Base-by-base conservation (phyloP, 345 rosid genomes). In the Physaria fendleri region DNA sequence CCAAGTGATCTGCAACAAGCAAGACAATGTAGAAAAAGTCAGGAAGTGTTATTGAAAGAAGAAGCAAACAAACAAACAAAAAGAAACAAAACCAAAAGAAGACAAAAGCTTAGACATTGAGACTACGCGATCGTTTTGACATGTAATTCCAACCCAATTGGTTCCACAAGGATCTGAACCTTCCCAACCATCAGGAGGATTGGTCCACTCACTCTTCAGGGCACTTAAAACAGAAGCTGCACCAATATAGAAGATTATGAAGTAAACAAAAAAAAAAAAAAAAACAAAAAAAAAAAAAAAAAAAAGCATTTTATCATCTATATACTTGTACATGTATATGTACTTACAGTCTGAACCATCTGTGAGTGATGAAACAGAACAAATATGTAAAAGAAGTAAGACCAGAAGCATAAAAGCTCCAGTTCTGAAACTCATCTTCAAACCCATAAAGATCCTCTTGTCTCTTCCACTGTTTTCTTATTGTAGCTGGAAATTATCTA, bases 81-180 rank as follows among this genome's bases (percentile, higher is more conserved):
- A 5, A 39, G 30, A 37, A 5, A 14, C 14, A 16, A 47, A n/a
- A n/a, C n/a, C n/a, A n/a, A n/a, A n/a, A n/a, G n/a, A n/a, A n/a
- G n/a, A n/a, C n/a, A n/a, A n/a, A n/a, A n/a, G n/a, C n/a, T n/a
- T n/a, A n/a, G n/a, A 88, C 97, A 90, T 72, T 55, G 83, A 74
- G 9, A 65, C 73, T 24, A 90, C 72, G 0, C 86, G 87, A 8
- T 78, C 24, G 56, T 48, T 14, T 40, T 12, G 33, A 73, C 98
- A 91, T 12, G 8, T 18, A 56, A 88, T 79, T 46, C 98, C 98
- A 0, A 65, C 85, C 98, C 98, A 91, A 0, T 27, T 27, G 53
- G 37, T 62, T 65, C 82, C 82, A 66, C 98, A 91, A 66, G 98
- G 98, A 69, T 91, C 96, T 15, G 45, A 0, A 2, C 84, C 82